Conservation (phyloP, 352 stramenopile genomes). For the Pythium grandisporangium region DNA sequence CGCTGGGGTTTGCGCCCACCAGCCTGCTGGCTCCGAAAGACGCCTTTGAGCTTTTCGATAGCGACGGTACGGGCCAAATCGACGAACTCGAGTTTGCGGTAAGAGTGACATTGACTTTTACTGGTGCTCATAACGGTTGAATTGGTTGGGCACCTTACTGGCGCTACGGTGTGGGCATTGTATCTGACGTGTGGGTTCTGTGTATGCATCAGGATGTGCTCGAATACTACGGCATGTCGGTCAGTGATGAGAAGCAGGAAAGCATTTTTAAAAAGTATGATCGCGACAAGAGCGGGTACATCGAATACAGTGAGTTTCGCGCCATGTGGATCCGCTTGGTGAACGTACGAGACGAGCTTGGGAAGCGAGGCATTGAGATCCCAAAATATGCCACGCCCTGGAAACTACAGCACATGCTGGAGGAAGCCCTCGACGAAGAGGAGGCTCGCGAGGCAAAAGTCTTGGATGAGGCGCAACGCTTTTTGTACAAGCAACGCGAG, state of each 20-base stretch:
- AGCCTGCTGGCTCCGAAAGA: constrained; percentile 78
- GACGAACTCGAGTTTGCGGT: constrained; percentile 92
- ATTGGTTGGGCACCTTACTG: not conserved
- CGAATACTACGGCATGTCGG: constrained; percentile 88
- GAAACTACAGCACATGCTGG: constrained; percentile 82
- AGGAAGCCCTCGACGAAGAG: constrained; percentile 86
- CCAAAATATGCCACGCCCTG: constrained; percentile 76
- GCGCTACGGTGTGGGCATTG: not conserved
- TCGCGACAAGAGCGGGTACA: constrained; percentile 84
- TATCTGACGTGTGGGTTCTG: not conserved
- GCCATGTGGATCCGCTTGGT: constrained; percentile 84
- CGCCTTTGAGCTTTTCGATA: constrained; percentile 89
- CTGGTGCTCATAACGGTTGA: not conserved
- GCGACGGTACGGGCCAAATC: constrained; percentile 83
- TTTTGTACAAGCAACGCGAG: constrained; percentile 64
- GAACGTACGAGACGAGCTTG: constrained; percentile 77
- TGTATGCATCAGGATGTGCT: constrained; percentile 69
- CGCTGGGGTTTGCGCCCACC: constrained; percentile 76
- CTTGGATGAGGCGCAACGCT: constrained; percentile 69
- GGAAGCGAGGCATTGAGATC: constrained; percentile 81
- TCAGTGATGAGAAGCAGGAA: constrained; percentile 88
- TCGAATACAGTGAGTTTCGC: constrained; percentile 93
- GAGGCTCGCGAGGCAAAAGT: constrained; percentile 76
- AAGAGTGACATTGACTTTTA: not conserved
- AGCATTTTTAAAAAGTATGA: constrained; percentile 91